A percentile compares a stretch with the other conserved stretches of the same genome.
Conservation (phyloP, 2,329 filamentous ascomycete species). For the Cordyceps cateniannulata region DNA sequence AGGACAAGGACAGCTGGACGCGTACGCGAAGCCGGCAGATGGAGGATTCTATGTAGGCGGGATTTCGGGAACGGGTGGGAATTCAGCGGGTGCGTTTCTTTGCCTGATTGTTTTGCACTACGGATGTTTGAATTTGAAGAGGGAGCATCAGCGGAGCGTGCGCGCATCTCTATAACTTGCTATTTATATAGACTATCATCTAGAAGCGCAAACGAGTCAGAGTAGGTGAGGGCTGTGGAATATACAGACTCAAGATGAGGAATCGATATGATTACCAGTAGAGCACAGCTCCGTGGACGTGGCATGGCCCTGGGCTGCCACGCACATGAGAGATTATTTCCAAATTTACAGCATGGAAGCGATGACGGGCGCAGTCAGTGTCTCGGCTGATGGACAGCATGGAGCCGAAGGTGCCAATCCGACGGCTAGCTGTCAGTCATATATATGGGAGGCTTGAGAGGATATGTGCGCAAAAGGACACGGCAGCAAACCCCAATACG, state of each 20-base stretch:
- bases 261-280: background rate
- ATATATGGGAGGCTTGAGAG: too few species aligned
- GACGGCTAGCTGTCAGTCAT: too few species aligned
- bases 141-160: background rate
- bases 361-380: background rate
- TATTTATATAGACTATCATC: background rate
- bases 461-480: too few species aligned
- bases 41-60: slow-evolving; percentile 55
- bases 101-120: background rate
- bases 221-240: background rate
- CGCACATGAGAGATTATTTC: too few species aligned
- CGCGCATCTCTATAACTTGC: background rate
- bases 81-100: background rate
- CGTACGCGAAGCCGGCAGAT: slow-evolving; percentile 61
- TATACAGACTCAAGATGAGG: background rate
- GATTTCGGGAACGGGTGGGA: background rate
- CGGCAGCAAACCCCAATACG: too few species aligned
- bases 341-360: too few species aligned
- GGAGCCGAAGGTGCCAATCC: too few species aligned
- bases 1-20: slow-evolving; percentile 58
- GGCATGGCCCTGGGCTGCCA: too few species aligned
- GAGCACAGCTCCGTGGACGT: background rate
- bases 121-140: background rate
- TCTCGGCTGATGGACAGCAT: background rate
- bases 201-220: background rate